Evolutionary conservation across 2,329 filamentous ascomycete species (phyloP), one percentile per base, ranked within the genome.

Genomic region (Penicillium sp.): DNA sequence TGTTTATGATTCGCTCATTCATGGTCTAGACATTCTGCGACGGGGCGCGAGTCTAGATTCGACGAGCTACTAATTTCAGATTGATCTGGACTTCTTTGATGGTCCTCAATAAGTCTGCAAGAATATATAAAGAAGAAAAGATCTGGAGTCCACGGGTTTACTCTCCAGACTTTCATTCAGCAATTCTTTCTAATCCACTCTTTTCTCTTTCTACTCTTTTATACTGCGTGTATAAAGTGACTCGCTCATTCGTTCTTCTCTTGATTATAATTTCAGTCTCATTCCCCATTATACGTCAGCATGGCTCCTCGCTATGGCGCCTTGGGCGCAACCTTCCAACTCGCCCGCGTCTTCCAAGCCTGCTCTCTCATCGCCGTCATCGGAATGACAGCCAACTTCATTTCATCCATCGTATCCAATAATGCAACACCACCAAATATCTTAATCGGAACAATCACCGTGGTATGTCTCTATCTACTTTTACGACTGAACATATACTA

Each of bases 301-400:
- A 61, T 61, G 59, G 31, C 39, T 1, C 45, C 47, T 4, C 49
- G 51, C 30, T 82, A 80, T 62, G 82, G 85, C 54, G 82, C 83
- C 60, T 69, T 92, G 50, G 86, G 84, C 62, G 79, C 82, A 53
- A 84, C 83, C 51, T 94, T 93, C 69, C 79, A 85, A 41, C 70
- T 79, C 50, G 76, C 83, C 50, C 82, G 89, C 32, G 72, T 75
- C 41, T 72, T 89, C 50, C 81, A 93, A 60, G 73, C 78, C 42
- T 66, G 84, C 46, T 78, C 77, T 16, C 81, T 95, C 57, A 72
- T 92, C 41, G 72, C 80, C 41, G 79, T 92, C 50, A 82, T 94
- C 48, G 86, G 87, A 30, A 77, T 95, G 61, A 80, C 80, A 0
- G 78, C 83, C 55, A 87, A 89, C 64, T 93, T 95, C 65, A 81